Conservation (phyloP, 2,329 filamentous ascomycete species). For the Aspergillus quadricinctus region DNA sequence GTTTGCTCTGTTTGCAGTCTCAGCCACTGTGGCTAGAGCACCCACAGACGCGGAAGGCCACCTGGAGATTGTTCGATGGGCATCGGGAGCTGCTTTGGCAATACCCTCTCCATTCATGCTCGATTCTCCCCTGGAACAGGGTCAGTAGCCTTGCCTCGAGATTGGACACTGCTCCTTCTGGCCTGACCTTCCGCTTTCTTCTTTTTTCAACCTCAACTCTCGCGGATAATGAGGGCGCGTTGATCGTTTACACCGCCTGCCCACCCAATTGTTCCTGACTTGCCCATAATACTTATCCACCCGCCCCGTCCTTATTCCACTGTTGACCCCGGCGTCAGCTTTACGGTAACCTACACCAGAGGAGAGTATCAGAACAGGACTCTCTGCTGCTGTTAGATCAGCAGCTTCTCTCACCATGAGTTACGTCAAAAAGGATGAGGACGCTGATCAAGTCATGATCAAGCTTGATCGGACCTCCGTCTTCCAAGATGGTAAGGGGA, state of each 20-base stretch:
- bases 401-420: slow-evolving; percentile 59
- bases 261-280: slow-evolving; percentile 10
- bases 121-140: slow-evolving; percentile 1
- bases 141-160: slow-evolving; percentile 1
- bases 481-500: slow-evolving; percentile 85
- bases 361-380: slow-evolving; percentile 10
- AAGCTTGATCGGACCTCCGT: slow-evolving; percentile 97
- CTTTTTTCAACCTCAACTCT: neutral
- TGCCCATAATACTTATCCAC: slow-evolving; percentile 6
- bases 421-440: slow-evolving; percentile 99
- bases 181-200: slow-evolving; percentile 1
- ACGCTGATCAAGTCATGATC: slow-evolving; percentile 87
- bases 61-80: slow-evolving; percentile 28
- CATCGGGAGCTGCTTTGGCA: slow-evolving; percentile 15
- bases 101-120: slow-evolving; percentile 11
- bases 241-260: slow-evolving; percentile 22
- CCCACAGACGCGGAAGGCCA: slow-evolving; percentile 38
- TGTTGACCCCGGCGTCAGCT: slow-evolving; percentile 8
- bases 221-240: slow-evolving; percentile 30
- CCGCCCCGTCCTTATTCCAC: slow-evolving; percentile 21
- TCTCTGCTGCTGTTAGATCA: slow-evolving; percentile 26
- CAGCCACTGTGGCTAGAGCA: slow-evolving; percentile 21
- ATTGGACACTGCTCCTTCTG: slow-evolving; percentile 9
- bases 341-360: neutral
- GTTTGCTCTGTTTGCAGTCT: slow-evolving; percentile 37